Base-by-base conservation (phyloP, 768 basidiomycete species). In the Lactarius pseudohatsudake region DNA sequence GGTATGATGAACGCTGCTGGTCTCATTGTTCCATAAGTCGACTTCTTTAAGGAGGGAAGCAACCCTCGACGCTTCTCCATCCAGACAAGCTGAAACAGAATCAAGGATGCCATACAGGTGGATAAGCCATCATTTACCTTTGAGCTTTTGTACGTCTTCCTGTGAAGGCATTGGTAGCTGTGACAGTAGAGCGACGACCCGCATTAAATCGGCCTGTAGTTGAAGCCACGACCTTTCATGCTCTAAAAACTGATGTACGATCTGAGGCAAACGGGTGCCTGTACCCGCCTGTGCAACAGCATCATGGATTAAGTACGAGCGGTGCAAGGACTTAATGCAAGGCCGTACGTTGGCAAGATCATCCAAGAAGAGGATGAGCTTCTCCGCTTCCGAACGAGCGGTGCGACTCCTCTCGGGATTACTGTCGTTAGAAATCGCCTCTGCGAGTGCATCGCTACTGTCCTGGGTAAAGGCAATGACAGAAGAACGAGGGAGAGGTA, bases 161-260 rank as follows among this genome's bases (percentile, higher is more conserved):
- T 59, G 43, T 45, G 58, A 59, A 54, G 54, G 57, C 20, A 36
- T 64, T 18, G 66, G 62, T 26, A 36, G n/a, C 41, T 67, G 62
- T 30, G 66, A 67, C 8, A 67, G 40, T 41, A 36, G 57, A 22
- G 66, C 62, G 18, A 67, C 10, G 34, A 64, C 64, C 34, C 50
- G 66, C 9, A 53, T 64, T 58, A 64, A 28, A 34, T 64, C 57
- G 58, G 62, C 57, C 53, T 64, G 66, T 15, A 67, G 18, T 60
- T 30, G 41, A n/a, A 47, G 53, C 66, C 45, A 60, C 40, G 56
- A 57, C 45, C 59, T 60, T 38, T 72, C 72, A 28, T 67, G 65
- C 28, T 66, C 54, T 36, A 73, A 45, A 58, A 66, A 72, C 47
- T 16, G 50, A 34, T 63, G 62, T 47, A 72, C 22, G 38, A 69